A percentile compares a stretch with the other conserved stretches of the same genome.
Conservation (phyloP, 352 stramenopile genomes). For the Phytophthora cryptogea region DNA sequence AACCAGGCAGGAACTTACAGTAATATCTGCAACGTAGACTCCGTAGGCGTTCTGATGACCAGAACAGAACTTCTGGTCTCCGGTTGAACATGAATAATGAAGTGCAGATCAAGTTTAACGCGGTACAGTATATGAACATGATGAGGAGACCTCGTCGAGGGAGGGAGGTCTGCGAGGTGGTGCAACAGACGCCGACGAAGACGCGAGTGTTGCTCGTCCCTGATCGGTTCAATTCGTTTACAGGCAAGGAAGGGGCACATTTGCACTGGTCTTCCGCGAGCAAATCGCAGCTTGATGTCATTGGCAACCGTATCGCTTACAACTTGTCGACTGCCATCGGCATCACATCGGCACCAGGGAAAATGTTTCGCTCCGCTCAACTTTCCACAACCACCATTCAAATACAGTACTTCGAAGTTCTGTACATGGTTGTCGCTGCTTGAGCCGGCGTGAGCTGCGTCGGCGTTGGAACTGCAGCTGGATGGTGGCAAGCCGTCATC, state of each 20-base stretch:
- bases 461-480: background rate
- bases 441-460: background rate
- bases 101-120: too few species aligned
- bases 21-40: too few species aligned
- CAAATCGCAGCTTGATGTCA: slow-evolving; percentile 19
- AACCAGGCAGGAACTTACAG: too few species aligned
- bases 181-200: background rate
- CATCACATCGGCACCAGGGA: background rate
- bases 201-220: background rate
- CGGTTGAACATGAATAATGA: too few species aligned
- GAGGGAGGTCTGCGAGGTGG: background rate
- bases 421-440: background rate
- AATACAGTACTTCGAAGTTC: too few species aligned
- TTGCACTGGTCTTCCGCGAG: slow-evolving; percentile 6
- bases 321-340: slow-evolving; percentile 3
- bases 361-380: background rate
- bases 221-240: slow-evolving; percentile 3
- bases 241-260: slow-evolving; percentile 3
- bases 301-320: slow-evolving; percentile 23
- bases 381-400: background rate
- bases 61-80: too few species aligned
- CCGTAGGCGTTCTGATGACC: too few species aligned
- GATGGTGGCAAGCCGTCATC: background rate
- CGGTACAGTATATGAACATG: background rate
- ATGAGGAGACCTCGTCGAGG: background rate